These are phyloP conservation scores for Ophiostoma sp. DNA, from an alignment of 2,329 filamentous ascomycete species.

Conservation along the genomic window DNA sequence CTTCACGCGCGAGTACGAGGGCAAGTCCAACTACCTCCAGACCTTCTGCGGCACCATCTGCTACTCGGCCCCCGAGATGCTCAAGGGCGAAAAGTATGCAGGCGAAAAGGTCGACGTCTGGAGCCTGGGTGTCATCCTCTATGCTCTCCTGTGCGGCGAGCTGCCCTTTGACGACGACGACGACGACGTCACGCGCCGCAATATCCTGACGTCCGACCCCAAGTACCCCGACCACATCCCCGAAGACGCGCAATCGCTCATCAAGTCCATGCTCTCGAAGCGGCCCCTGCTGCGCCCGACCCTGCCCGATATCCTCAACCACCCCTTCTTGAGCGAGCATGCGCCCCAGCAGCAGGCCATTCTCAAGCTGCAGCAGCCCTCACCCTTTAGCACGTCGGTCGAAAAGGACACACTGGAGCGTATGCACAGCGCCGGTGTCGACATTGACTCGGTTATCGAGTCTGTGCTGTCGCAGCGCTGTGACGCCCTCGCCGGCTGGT, in stretches of 20 bases:
- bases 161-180: slow-evolving; percentile 96
- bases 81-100: slow-evolving; percentile 96
- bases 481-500: slow-evolving; percentile 90
- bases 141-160: slow-evolving; percentile 75
- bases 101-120: slow-evolving; percentile 97
- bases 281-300: slow-evolving; percentile 76
- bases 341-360: slow-evolving; percentile 86
- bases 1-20: slow-evolving; percentile 95
- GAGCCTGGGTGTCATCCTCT: slow-evolving; percentile 81
- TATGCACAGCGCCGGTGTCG: slow-evolving; percentile 89
- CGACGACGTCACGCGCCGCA: slow-evolving; percentile 76
- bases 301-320: slow-evolving; percentile 76
- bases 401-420: slow-evolving; percentile 89
- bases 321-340: slow-evolving; percentile 82
- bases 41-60: slow-evolving; percentile 97
- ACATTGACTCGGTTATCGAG: slow-evolving; percentile 91
- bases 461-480: slow-evolving; percentile 87
- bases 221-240: slow-evolving; percentile 77
- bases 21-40: slow-evolving; percentile 87
- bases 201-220: slow-evolving; percentile 80
- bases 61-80: slow-evolving; percentile 97
- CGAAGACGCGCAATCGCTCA: slow-evolving; percentile 67
- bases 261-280: slow-evolving; percentile 81
- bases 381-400: slow-evolving; percentile 76
- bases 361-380: slow-evolving; percentile 70